phyloP scores from a whole-genome alignment of 371 early-diverging fungal species.

The Actinomortierella wolfii region DNA sequence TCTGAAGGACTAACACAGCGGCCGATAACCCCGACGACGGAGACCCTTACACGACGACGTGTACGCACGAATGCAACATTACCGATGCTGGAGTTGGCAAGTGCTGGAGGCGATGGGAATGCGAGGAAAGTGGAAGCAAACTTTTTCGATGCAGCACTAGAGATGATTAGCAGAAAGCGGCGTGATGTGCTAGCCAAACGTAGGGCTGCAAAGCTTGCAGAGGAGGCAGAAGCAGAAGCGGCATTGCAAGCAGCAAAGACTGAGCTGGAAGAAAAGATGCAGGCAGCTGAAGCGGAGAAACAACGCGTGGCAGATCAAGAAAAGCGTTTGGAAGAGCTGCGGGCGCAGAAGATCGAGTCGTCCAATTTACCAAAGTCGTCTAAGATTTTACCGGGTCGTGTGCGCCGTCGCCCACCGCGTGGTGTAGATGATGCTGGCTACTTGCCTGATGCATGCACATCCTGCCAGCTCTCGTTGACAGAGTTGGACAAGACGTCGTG shows the following conservation, averaged over 20 bases:
- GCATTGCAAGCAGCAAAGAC: background rate
- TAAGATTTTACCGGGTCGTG: constrained; percentile 35
- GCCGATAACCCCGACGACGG: no score
- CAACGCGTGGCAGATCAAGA: constrained; percentile 9
- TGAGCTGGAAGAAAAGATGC: constrained; percentile 3
- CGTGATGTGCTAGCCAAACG: constrained; percentile 21
- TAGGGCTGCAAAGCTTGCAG: constrained; percentile 11
- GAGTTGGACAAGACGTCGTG: constrained; percentile 15
- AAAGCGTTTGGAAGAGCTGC: constrained; percentile 9
- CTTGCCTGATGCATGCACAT: constrained; percentile 14
- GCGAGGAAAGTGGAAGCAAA: background rate
- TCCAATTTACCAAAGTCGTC: constrained; percentile 39
- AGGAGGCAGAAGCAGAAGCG: constrained; percentile 6
- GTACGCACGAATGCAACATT: no score
- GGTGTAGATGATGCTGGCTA: no score
- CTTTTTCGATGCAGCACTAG: constrained; percentile 30
- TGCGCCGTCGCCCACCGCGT: constrained; percentile 9
- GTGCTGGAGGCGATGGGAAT: no score
- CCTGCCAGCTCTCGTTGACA: constrained; percentile 28
- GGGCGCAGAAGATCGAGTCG: constrained; percentile 9
- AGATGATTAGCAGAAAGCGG: constrained; percentile 23
- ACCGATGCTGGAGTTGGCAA: no score
- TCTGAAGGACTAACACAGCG: no score
- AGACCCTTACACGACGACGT: no score
- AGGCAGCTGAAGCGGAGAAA: background rate